Percentiles rank a stretch among this genome's conserved stretches.
phyloP scores from a whole-genome alignment of 208 protist genomes.

The Acanthamoeba sp. region DNA sequence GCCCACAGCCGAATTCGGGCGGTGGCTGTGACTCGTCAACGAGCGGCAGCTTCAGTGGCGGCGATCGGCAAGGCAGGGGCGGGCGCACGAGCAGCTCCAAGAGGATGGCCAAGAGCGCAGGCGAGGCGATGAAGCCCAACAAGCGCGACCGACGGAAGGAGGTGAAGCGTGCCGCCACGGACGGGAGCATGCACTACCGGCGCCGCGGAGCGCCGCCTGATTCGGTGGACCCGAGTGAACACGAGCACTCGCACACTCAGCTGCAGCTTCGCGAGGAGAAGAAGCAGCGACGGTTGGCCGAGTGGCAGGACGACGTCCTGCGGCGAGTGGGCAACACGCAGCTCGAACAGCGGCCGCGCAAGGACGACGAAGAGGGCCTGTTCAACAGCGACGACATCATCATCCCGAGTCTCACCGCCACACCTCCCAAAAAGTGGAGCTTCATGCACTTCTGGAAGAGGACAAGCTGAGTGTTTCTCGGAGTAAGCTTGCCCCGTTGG shows the following conservation, averaged over 20 bases:
- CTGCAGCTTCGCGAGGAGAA: background rate
- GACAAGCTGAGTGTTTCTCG: background rate
- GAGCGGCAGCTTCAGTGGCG: background rate
- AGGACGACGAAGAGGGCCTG: background rate
- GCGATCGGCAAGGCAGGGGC: too few relatives aligned
- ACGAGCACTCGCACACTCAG: too few relatives aligned
- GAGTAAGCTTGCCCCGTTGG: too few relatives aligned
- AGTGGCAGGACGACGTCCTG: background rate
- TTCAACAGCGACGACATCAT: constrained; percentile 13
- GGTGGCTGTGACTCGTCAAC: background rate
- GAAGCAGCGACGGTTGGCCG: background rate
- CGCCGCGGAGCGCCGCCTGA: background rate
- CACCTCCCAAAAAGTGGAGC: background rate
- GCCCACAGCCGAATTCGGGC: too few relatives aligned
- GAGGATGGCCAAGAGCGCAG: background rate
- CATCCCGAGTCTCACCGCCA: background rate
- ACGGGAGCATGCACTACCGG: background rate
- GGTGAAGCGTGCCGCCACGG: background rate
- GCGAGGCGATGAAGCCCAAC: background rate
- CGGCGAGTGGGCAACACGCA: background rate
- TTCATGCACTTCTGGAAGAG: background rate
- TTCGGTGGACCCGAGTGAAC: background rate
- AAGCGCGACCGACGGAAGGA: background rate
- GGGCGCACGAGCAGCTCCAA: background rate
- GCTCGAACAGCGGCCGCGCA: background rate